Evolutionary conservation across 208 protist species (phyloP).

Genomic region (Acanthamoeba triangularis): DNA sequence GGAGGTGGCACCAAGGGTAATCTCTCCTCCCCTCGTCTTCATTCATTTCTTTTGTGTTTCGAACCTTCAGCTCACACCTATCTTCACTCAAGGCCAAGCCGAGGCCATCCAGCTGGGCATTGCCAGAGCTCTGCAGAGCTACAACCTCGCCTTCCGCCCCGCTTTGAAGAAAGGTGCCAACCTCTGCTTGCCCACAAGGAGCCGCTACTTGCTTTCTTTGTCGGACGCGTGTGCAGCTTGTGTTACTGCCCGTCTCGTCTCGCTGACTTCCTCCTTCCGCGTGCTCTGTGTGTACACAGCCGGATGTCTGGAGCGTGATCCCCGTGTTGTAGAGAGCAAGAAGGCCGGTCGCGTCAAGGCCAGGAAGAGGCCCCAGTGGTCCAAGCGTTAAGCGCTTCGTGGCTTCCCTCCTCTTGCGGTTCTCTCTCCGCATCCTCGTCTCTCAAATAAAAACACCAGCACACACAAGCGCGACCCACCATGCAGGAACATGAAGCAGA

Average conservation of each 20-base stretch:
- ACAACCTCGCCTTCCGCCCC: constrained; percentile 46
- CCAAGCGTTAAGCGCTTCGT: constrained; percentile 61
- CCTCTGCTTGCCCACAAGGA: not conserved
- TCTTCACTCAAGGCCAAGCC: constrained; percentile 17
- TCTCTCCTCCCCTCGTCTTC: not conserved
- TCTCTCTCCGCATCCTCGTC: not conserved
- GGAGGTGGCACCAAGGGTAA: constrained; percentile 67
- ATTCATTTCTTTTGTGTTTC: not conserved
- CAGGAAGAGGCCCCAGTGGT: constrained; percentile 64
- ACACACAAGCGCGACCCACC: not conserved
- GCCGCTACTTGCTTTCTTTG: not conserved
- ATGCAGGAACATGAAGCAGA: too few relatives aligned
- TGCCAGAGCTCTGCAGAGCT: constrained; percentile 48
- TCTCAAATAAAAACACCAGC: not conserved
- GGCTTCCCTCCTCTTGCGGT: not conserved
- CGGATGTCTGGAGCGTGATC: constrained; percentile 48
- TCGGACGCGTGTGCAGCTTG: not conserved
- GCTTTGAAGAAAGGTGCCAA: constrained; percentile 46
- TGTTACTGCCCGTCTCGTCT: too few relatives aligned
- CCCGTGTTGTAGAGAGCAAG: constrained; percentile 71
- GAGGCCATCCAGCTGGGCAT: constrained; percentile 60
- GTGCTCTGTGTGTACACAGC: not conserved
- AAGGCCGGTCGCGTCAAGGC: constrained; percentile 75
- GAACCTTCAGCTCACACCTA: not conserved
- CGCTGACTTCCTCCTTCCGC: too few relatives aligned